Evolutionary conservation across 2,329 filamentous ascomycete genomes (phyloP), one percentile per base, ranked within the genome.

Genomic region (Aaosphaeria pasadenensis): DNA sequence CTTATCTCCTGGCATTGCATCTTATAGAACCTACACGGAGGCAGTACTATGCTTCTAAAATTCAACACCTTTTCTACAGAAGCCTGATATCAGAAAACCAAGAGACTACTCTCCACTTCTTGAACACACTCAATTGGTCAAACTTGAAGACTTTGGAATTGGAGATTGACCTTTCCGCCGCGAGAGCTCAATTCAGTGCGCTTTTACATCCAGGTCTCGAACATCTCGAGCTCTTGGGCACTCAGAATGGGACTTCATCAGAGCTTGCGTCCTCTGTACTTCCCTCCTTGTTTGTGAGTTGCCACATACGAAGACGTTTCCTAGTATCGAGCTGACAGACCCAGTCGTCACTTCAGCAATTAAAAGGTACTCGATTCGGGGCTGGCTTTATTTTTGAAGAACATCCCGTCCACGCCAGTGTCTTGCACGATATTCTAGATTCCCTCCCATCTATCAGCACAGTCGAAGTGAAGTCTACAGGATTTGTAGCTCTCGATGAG

Each of bases 1-100:
- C 66, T 33, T 57, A 64, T 44, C 52, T 68, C 44, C 58, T 57
- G 6, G 58, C 61, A 7, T 32, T 69, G 11, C 46, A 51, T 38
- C 28, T 32, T 13, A 64, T 69, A 59, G 30, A 47, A 4, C 44
- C 36, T 30, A 48, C 53, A 6, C 53, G 63, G 28, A 50, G 56
- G 24, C 64, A 69, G 43, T 55, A 59, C 48, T 68, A 69, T 46
- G 64, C 66, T 30, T 59, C 55, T 52, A 68, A 67, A 39, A 51
- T 68, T 9, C 17, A 24, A 24, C 17, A 24, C 17, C 17, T 24
- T 24, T 24, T 24, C 17, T 24, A 24, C 17, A 24, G 17, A 24
- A 24, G 17, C 17, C 17, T 24, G 17, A 24, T 24, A 24, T 24
- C 17, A 24, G 17, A 24, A 24, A 24, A 24, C 2, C 17, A 24